Evolutionary conservation across 202 grass and related monocot species (phyloP).

Genomic region (Hordeum pubiflorum): DNA sequence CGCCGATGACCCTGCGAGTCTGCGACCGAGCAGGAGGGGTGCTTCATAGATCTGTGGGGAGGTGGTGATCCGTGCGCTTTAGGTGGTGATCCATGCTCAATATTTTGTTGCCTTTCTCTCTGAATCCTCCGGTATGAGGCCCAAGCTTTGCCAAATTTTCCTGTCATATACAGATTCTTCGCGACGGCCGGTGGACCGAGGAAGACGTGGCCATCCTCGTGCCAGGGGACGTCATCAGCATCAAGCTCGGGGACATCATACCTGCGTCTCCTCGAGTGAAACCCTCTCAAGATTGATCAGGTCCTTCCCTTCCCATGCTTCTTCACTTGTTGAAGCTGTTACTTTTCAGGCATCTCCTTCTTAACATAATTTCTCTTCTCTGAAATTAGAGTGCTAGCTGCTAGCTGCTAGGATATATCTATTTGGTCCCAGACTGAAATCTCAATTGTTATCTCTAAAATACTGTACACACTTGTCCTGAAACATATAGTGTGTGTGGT

Average conservation of each 20-base stretch:
- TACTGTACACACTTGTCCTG: no score
- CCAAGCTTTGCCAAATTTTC: neutral
- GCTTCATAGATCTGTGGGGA: no score
- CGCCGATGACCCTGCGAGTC: no score
- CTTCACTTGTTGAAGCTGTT: neutral
- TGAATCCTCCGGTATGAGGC: no score
- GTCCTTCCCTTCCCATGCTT: neutral
- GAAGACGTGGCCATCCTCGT: constrained; percentile 68
- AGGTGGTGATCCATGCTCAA: no score
- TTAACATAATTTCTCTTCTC: neutral
- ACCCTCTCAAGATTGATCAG: constrained; percentile 87
- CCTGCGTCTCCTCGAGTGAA: constrained; percentile 83
- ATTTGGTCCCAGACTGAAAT: no score
- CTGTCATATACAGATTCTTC: constrained; percentile 40
- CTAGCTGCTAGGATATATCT: no score
- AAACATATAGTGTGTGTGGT: no score
- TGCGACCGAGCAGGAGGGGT: no score
- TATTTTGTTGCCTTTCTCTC: no score
- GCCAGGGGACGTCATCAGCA: constrained; percentile 70
- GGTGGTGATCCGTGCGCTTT: no score
- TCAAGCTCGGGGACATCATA: constrained; percentile 88
- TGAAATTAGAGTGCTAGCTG: neutral
- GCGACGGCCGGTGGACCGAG: constrained; percentile 59
- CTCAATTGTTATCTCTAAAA: no score
- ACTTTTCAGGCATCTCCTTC: neutral